Base-by-base conservation (phyloP, 176 grass and related monocot species). In the Puccinellia tenuiflora region DNA sequence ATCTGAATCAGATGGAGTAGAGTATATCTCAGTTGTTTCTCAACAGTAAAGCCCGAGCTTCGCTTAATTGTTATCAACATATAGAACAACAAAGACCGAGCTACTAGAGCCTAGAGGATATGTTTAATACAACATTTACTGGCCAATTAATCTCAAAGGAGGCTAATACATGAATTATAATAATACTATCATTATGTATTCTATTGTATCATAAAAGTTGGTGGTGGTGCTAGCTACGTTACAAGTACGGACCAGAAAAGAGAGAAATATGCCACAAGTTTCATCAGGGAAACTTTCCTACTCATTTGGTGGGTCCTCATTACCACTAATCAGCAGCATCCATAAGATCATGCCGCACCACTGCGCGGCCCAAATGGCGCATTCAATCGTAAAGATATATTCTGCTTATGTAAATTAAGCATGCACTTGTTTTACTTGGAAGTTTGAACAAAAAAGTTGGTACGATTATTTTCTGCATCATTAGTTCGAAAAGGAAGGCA, bases 291-390 rank as follows among this genome's bases (percentile, higher is more conserved):
- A 48, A 17, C 40, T 26, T 26, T 7, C 69, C 12, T 38, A 14
- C 68, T 73, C 46, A 29, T 48, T 29, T 3, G 14, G 69, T 73
- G 69, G 69, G 69, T 29, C 69, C 69, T 73, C 42, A 48, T 48
- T 73, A 73, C 42, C 69, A 73, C 69, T 73, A 48, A 73, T 73
- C 69, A 73, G 42, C 42, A 48, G 43, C 42, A 28, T 9, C 69
- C 25, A 73, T 73, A 20, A 73, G 69, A 73, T 73, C 69, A 73
- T 73, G 24, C 42, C 25, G 3, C 42, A 8, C 69, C 43, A 73
- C 42, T 73, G 7, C 14, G 42, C 18, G 69, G 25, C 14, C 69
- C 48, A 29, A 73, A 34, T 29, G 42, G 24, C 15, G 24, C 15
- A 42, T 14, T 78, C 37, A 78, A 62, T 16, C 24, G 2, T 62